These are phyloP conservation scores for Artomyces pyxidatus DNA, from an alignment of 768 basidiomycete species.

Conservation along the genomic window DNA sequence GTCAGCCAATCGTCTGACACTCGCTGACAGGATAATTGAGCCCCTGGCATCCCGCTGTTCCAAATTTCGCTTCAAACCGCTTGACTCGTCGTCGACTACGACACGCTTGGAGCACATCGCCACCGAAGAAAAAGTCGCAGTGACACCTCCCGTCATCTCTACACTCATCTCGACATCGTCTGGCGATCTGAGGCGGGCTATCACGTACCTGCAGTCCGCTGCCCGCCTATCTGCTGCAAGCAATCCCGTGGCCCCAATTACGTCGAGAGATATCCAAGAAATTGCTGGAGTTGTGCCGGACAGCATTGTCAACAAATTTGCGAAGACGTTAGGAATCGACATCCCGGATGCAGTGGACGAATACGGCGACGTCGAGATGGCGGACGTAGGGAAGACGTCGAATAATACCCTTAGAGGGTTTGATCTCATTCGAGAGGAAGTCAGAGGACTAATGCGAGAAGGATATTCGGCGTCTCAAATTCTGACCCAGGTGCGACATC, in stretches of 20 bases:
- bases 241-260: slow-evolving; percentile 65
- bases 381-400: slow-evolving; percentile 12
- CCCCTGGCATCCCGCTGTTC: slow-evolving; percentile 98
- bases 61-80: slow-evolving; percentile 95
- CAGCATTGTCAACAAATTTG: slow-evolving; percentile 59
- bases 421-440: slow-evolving; percentile 56
- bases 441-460: slow-evolving; percentile 71
- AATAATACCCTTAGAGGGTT: slow-evolving; percentile 36
- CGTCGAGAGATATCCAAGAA: slow-evolving; percentile 79
- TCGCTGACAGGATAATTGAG: slow-evolving; percentile 77
- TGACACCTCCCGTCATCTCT: slow-evolving; percentile 52
- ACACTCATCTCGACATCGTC: slow-evolving; percentile 73
- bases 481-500: slow-evolving; percentile 63
- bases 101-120: slow-evolving; percentile 77
- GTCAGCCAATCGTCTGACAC: background rate
- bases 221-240: slow-evolving; percentile 77
- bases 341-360: slow-evolving; percentile 26
- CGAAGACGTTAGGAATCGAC: slow-evolving; percentile 66
- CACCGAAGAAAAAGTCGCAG: slow-evolving; percentile 55
- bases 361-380: slow-evolving; percentile 44
- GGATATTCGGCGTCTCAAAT: slow-evolving; percentile 92
- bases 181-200: slow-evolving; percentile 93
- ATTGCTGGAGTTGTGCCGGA: slow-evolving; percentile 94
- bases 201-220: slow-evolving; percentile 96
- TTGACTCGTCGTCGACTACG: slow-evolving; percentile 72